A percentile compares a stretch with the other conserved stretches of the same genome.
phyloP scores from a whole-genome alignment of 78 protist genomes.

The Dictyostelium firmibasis region DNA sequence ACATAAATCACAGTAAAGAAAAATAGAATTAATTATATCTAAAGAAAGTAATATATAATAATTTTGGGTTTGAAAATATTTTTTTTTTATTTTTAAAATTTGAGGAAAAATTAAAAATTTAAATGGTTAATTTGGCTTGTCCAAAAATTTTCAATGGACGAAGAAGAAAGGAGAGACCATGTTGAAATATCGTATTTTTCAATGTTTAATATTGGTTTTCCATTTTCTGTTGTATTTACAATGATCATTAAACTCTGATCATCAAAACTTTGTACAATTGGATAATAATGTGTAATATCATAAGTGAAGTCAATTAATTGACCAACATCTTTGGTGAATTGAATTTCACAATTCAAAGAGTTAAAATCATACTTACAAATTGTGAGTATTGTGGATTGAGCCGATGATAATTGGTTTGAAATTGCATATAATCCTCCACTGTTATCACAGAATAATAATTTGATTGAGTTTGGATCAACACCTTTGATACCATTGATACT shows the following conservation, averaged over 20 bases:
- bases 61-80: too few relatives aligned
- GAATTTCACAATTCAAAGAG: neutral
- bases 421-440: neutral
- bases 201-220: neutral
- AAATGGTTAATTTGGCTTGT: neutral
- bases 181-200: neutral
- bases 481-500: neutral
- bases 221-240: neutral
- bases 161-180: neutral
- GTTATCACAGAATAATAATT: neutral
- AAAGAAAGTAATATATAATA: too few relatives aligned
- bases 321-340: neutral
- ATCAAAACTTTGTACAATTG: neutral
- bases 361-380: neutral
- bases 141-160: neutral
- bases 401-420: neutral
- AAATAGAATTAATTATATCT: too few relatives aligned
- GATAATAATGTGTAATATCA: neutral
- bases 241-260: neutral
- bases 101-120: too few relatives aligned
- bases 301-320: neutral
- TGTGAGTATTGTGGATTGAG: neutral
- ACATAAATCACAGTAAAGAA: too few relatives aligned
- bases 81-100: too few relatives aligned
- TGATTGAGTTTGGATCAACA: neutral